These are phyloP conservation scores for Taphrina betulina DNA, from an alignment of 1,139 yeast genomes.

Conservation along the genomic window DNA sequence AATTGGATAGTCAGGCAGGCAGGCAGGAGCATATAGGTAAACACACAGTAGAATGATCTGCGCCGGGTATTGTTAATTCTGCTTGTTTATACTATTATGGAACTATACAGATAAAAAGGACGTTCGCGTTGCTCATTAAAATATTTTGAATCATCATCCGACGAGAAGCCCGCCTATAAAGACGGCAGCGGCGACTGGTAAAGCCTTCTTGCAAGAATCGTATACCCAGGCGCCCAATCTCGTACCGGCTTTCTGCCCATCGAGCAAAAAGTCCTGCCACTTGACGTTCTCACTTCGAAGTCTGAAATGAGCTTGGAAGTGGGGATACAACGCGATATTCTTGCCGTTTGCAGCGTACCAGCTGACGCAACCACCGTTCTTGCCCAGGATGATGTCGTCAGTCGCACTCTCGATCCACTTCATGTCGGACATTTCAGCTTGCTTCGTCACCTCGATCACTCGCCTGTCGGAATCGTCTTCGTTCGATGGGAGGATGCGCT, in stretches of 20 bases:
- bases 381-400: conserved; percentile 26
- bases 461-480: conserved; percentile 11
- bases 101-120: not conserved
- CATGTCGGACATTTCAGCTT: conserved; percentile 23
- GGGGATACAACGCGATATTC: conserved; percentile 26
- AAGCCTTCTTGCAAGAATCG: conserved; percentile 6
- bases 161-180: not conserved
- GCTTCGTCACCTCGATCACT: conserved; percentile 22
- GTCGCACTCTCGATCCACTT: conserved; percentile 26
- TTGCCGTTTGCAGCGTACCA: conserved; percentile 22
- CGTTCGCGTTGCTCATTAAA: not conserved
- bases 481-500: conserved; percentile 3
- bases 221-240: conserved; percentile 20
- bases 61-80: too few species aligned
- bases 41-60: too few species aligned
- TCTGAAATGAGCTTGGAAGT: conserved; percentile 27
- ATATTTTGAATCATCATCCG: too few species aligned
- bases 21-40: too few species aligned
- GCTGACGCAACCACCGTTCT: conserved; percentile 28
- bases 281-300: conserved; percentile 16
- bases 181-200: conserved; percentile 26
- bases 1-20: too few species aligned
- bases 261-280: conserved; percentile 30
- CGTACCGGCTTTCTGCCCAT: conserved; percentile 26
- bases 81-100: too few species aligned